These are phyloP conservation scores for Myriosclerotinia curreyana DNA, from an alignment of 2,329 filamentous ascomycete species.

Conservation along the genomic window DNA sequence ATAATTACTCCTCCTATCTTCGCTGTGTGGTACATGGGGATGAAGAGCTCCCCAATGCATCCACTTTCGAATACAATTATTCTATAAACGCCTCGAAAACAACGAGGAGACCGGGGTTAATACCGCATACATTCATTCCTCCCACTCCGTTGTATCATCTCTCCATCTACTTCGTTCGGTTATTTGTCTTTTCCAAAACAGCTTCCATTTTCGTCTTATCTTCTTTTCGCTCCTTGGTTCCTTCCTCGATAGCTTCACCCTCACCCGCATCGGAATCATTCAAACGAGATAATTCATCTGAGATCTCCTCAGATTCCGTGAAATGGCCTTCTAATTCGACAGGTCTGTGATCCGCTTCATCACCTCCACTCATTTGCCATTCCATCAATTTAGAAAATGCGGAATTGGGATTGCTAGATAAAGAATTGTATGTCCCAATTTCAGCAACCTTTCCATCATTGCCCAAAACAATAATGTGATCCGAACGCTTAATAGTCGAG, in stretches of 20 bases:
- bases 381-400: slow-evolving; percentile 97
- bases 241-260: slow-evolving; percentile 27
- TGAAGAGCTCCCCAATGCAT: not conserved
- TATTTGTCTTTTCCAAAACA: slow-evolving; percentile 26
- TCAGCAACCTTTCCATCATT: slow-evolving; percentile 87
- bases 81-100: slow-evolving; percentile 13
- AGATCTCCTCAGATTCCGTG: slow-evolving; percentile 27
- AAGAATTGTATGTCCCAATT: slow-evolving; percentile 75
- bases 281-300: slow-evolving; percentile 24
- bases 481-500: slow-evolving; percentile 93
- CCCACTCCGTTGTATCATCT: not conserved
- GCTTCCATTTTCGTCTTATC: slow-evolving; percentile 25
- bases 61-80: slow-evolving; percentile 8
- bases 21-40: not conserved
- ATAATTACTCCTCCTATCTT: not conserved
- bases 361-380: slow-evolving; percentile 92
- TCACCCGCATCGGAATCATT: slow-evolving; percentile 26
- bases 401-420: slow-evolving; percentile 70
- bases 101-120: not conserved
- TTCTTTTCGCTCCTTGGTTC: slow-evolving; percentile 25
- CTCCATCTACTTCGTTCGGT: slow-evolving; percentile 24
- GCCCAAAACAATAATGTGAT: slow-evolving; percentile 89
- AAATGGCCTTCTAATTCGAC: slow-evolving; percentile 34
- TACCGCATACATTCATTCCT: slow-evolving; percentile 13
- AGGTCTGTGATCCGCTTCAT: slow-evolving; percentile 47